Evolutionary conservation across 164 flowering plant genomes (phyloP).

Genomic region (Akebia trifoliata): DNA sequence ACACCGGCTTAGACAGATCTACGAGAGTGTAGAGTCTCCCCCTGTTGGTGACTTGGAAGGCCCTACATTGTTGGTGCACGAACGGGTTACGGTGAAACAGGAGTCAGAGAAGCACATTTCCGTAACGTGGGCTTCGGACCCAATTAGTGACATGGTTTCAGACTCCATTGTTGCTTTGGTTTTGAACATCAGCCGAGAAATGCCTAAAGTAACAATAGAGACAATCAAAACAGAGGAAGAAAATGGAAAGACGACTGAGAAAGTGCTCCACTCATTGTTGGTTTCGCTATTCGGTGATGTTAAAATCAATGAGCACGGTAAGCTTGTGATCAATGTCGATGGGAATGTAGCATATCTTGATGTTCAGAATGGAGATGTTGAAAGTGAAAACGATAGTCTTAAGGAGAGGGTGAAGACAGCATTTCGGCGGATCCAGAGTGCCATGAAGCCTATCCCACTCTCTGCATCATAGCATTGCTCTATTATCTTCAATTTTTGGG

Average conservation of each 20-base stretch:
- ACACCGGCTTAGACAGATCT: slow-evolving; percentile 76
- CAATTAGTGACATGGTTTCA: slow-evolving; percentile 93
- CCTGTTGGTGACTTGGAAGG: slow-evolving; percentile 56
- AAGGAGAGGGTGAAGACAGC: slow-evolving; percentile 75
- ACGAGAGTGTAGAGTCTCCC: slow-evolving; percentile 70
- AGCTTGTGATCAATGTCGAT: slow-evolving; percentile 68
- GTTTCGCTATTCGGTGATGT: slow-evolving; percentile 92
- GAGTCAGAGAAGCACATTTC: slow-evolving; percentile 82
- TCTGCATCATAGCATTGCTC: slow-evolving; percentile 20
- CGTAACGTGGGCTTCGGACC: slow-evolving; percentile 85
- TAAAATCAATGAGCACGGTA: slow-evolving; percentile 69
- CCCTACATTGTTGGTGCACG: slow-evolving; percentile 65
- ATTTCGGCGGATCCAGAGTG: slow-evolving; percentile 57
- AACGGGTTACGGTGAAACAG: slow-evolving; percentile 75
- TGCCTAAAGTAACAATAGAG: slow-evolving; percentile 65
- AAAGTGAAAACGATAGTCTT: slow-evolving; percentile 71
- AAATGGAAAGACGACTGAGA: slow-evolving; percentile 59
- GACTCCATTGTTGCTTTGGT: slow-evolving; percentile 84
- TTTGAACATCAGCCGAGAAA: slow-evolving; percentile 63
- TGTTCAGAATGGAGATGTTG: slow-evolving; percentile 75
- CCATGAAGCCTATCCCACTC: slow-evolving; percentile 83
- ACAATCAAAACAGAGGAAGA: slow-evolving; percentile 56
- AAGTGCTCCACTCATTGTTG: slow-evolving; percentile 65
- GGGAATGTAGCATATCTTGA: slow-evolving; percentile 71
- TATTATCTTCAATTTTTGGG: not conserved